Evolutionary conservation across 805 yeast genomes (phyloP).

Genomic region (Kurtzmaniella fragi): DNA sequence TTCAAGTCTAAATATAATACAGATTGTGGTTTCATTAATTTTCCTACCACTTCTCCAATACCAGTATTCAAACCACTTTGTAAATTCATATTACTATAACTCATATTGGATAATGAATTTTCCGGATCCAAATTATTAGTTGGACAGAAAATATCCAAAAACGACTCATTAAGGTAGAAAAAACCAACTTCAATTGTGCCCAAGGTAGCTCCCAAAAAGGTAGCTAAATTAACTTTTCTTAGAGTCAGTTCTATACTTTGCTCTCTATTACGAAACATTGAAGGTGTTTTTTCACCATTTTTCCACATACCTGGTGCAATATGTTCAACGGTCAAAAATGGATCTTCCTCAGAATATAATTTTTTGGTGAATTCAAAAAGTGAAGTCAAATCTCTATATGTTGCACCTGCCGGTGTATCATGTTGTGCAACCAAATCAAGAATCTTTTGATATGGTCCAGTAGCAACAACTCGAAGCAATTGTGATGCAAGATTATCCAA

Average conservation of each 20-base stretch:
- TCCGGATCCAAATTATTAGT: slow-evolving; percentile 51
- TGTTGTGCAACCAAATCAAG: slow-evolving; percentile 62
- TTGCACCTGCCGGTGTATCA: slow-evolving; percentile 62
- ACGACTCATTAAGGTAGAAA: slow-evolving; percentile 76
- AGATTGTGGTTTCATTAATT: slow-evolving; percentile 76
- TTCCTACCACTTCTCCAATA: slow-evolving; percentile 43
- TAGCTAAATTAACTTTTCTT: slow-evolving; percentile 81
- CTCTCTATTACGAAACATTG: slow-evolving; percentile 54
- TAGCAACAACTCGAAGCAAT: slow-evolving; percentile 63
- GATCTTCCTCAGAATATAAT: slow-evolving; percentile 65
- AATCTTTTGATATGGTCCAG: slow-evolving; percentile 72
- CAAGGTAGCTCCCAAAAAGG: slow-evolving; percentile 80
- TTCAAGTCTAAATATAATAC: slow-evolving; percentile 78
- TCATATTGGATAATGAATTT: slow-evolving; percentile 35
- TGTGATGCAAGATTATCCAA: slow-evolving; percentile 82
- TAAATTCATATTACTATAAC: slow-evolving; percentile 21
- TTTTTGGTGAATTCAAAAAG: slow-evolving; percentile 73
- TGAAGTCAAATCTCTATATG: slow-evolving; percentile 63
- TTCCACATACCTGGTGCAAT: slow-evolving; percentile 71
- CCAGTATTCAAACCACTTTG: slow-evolving; percentile 29
- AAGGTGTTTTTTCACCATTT: slow-evolving; percentile 54
- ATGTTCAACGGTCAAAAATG: slow-evolving; percentile 65
- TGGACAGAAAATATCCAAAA: slow-evolving; percentile 85
- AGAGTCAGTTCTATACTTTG: slow-evolving; percentile 60
- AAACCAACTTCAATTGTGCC: slow-evolving; percentile 87